Evolutionary conservation across 2,329 filamentous ascomycete species (phyloP), one percentile per base, ranked within the genome.

Genomic region (Ophiostoma quercus): DNA sequence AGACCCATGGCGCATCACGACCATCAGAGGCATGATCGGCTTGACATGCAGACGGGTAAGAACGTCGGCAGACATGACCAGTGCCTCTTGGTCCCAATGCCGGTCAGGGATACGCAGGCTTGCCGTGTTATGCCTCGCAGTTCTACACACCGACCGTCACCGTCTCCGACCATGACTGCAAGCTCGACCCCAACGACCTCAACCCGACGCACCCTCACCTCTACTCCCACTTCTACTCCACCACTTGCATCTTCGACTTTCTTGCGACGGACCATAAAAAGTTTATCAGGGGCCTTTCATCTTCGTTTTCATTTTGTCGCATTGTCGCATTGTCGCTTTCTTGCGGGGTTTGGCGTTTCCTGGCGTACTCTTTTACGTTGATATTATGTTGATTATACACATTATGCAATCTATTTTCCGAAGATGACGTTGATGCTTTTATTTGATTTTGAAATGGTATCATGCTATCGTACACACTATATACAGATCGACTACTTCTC

Each of bases 271-370:
- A 41, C 65, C 37, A 29, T 32, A 32, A 66, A 66, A 66, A 39
- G 51, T 57, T 66, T 66, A 43, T 68, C 51, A 43, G 25, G 41
- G 67, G 34, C 19, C 29, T 65, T 63, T 37, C 19, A 22, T 65
- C 62, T 67, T 67, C 66, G 25, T 68, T 65, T 41, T 57, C 62
- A 8, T 37, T 39, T 62, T 57, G 57, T 62, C 51, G n/a, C n/a
- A 54, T 62, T 62, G 57, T 62, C 57, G 14, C 57, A 22, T 62
- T 34, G 57, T 39, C 39, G 37, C 57, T 60, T 66, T 60, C 29
- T 57, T 65, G 67, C 43, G 51, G 47, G 70, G 54, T 67, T 65
- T 57, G 70, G 70, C 70, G 70, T 71, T 65, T 71, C 62, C 39
- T 34, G 67, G 70, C 70, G 70, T 69, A 68, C 63, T 32, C n/a